Conservation (phyloP, 768 basidiomycete genomes). For the Calocybe gangraenosa region DNA sequence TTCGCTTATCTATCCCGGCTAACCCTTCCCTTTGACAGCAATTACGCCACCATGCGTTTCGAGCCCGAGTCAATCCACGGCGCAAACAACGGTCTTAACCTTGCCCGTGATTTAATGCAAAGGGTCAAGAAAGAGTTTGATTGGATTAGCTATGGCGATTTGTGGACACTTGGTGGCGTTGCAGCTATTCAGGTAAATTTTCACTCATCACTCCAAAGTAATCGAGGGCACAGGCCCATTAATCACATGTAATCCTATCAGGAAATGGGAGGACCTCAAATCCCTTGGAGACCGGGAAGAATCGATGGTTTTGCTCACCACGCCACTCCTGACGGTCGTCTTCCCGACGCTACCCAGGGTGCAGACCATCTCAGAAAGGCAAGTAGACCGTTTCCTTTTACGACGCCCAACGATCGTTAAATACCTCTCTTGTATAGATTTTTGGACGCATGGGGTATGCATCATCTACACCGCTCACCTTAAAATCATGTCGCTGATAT, state of each 20-base stretch:
- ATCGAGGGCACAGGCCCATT: not conserved
- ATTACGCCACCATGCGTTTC: conserved; percentile 99
- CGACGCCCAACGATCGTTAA: not conserved
- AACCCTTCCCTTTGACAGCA: conserved; percentile 41
- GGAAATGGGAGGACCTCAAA: conserved; percentile 90
- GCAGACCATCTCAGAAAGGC: conserved; percentile 81
- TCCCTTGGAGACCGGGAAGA: conserved; percentile 92
- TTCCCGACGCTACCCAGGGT: conserved; percentile 84
- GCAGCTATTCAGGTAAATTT: conserved; percentile 78
- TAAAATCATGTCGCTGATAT: not conserved
- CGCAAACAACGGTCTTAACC: conserved; percentile 78
- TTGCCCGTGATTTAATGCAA: conserved; percentile 83
- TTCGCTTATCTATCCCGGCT: conserved; percentile 2
- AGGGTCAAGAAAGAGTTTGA: conserved; percentile 82
- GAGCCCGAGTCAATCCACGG: conserved; percentile 80
- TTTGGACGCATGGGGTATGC: conserved; percentile 84
- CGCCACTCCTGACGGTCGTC: conserved; percentile 83
- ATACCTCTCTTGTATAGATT: conserved; percentile 39
- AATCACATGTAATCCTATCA: conserved; percentile 21
- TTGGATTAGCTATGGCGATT: conserved; percentile 95
- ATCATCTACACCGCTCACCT: not conserved
- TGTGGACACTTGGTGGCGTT: conserved; percentile 96
- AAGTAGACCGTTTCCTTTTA: conserved; percentile 22
- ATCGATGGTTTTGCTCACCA: conserved; percentile 78
- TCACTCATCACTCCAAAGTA: conserved; percentile 3